Evolutionary conservation across 2,329 filamentous ascomycete species (phyloP).

Genomic region (Fusarium mexicanum): DNA sequence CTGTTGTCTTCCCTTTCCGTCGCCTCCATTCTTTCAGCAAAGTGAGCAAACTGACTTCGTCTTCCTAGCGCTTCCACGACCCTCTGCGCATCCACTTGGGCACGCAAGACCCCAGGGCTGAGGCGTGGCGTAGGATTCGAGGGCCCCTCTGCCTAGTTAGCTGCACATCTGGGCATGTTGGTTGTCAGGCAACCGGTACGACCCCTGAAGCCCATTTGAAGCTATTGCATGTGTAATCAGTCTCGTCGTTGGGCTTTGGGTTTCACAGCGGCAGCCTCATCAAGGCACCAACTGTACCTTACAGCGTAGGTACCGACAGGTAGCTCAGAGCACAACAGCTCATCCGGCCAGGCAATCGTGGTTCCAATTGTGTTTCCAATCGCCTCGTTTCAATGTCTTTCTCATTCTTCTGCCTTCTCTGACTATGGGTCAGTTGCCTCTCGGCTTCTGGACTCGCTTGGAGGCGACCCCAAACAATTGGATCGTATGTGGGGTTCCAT

Average conservation of each 20-base stretch:
- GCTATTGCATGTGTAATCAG: neutral
- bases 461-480: slow-evolving; percentile 7
- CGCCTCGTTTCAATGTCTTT: neutral
- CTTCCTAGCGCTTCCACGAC: slow-evolving; percentile 41
- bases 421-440: neutral
- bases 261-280: slow-evolving; percentile 22
- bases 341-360: neutral
- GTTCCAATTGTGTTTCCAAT: neutral
- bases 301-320: neutral
- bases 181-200: slow-evolving; percentile 11
- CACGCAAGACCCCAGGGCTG: slow-evolving; percentile 21
- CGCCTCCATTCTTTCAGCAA: slow-evolving; percentile 21
- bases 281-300: slow-evolving; percentile 18
- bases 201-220: slow-evolving; percentile 3
- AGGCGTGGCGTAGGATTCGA: slow-evolving; percentile 27
- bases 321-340: neutral
- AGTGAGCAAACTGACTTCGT: slow-evolving; percentile 3
- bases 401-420: slow-evolving; percentile 13
- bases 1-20: slow-evolving; percentile 11
- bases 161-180: neutral
- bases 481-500: slow-evolving; percentile 18
- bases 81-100: slow-evolving; percentile 37
- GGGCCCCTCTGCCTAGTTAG: slow-evolving; percentile 8
- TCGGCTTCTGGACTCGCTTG: neutral
- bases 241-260: slow-evolving; percentile 17